Evolutionary conservation across 108 stramenopile species (phyloP), one percentile per base, ranked within the genome.

Genomic region (Skeletonema menzelii): DNA sequence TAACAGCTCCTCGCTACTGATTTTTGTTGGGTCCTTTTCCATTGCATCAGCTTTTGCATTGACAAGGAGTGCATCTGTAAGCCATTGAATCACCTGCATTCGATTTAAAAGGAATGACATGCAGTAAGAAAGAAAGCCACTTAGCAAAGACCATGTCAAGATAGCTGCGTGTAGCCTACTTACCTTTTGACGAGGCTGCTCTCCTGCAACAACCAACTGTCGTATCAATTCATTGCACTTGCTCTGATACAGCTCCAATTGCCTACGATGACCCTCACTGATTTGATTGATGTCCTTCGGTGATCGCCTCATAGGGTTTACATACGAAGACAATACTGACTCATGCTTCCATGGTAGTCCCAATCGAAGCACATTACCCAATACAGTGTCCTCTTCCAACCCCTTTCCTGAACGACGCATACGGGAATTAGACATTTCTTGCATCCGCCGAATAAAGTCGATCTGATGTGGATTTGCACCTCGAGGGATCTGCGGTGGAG

Each of bases 311-410:
- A 68, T 78, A 46, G 80, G 69, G 65, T 85, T 83, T 11, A 69
- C 59, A 68, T 85, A 87, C 8, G 77, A 57, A 14, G 65, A 59
- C 13, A 49, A 28, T 5, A 86, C 42, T 57, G 84, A 65, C n/a
- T 87, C 63, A 82, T 85, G 74, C 38, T 87, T 79, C n/a, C 49
- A 66, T 32, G 95, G 90, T 5, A 84, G 20, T 10, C 91, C 91
- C 42, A 91, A 42, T n/a, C 88, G 67, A 40, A 93, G 64, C 15
- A 84, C 76, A 14, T 79, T 19, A 8, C 95, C 95, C 76, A 96
- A 72, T 5, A 96, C 19, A 8, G 95, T 96, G 27, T 88, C 67
- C 70, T 88, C 86, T 73, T 96, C 95, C 19, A 96, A 44, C 5
- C 74, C 95, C 2, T 89, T 89, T 10, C 95, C 95, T 28, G 88